These are phyloP conservation scores for Hammondia hammondi DNA, from an alignment of 169 alveolate species.

Conservation along the genomic window DNA sequence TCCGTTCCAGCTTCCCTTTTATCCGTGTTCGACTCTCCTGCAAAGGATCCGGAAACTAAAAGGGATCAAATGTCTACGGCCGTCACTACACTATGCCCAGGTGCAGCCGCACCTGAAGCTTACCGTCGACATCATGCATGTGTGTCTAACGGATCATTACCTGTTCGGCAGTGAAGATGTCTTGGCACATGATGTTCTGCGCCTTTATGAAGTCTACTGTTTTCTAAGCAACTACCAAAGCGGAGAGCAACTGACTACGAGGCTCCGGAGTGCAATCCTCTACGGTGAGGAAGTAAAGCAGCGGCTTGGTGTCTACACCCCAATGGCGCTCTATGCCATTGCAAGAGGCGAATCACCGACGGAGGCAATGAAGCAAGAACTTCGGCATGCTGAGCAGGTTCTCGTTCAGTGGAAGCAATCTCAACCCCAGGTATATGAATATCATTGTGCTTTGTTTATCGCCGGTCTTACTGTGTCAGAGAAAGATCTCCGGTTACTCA, in stretches of 20 bases:
- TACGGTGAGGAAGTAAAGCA: slow-evolving; percentile 43
- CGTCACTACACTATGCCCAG: slow-evolving; percentile 21
- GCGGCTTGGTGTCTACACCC: slow-evolving; percentile 16
- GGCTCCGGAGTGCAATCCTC: slow-evolving; percentile 52
- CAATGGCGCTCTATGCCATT: not conserved
- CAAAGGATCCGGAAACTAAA: slow-evolving; percentile 23
- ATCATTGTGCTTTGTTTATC: not conserved
- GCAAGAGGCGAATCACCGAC: slow-evolving; percentile 16
- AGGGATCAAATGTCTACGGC: slow-evolving; percentile 34
- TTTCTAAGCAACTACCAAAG: slow-evolving; percentile 30
- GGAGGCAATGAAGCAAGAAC: slow-evolving; percentile 24
- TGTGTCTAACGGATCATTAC: slow-evolving; percentile 41
- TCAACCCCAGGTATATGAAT: slow-evolving; percentile 11
- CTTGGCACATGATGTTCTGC: slow-evolving; percentile 43
- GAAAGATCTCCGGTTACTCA: too few species aligned
- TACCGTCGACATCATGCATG: slow-evolving; percentile 52
- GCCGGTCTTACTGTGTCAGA: not conserved
- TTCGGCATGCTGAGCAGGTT: not conserved
- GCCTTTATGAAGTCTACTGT: slow-evolving; percentile 50
- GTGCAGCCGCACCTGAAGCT: slow-evolving; percentile 22
- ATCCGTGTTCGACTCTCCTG: slow-evolving; percentile 9
- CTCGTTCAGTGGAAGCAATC: not conserved
- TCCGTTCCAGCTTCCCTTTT: not conserved
- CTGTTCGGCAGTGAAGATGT: slow-evolving; percentile 56
- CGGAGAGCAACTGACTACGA: slow-evolving; percentile 59